Conservation (phyloP, 2,329 filamentous ascomycete genomes). For the Neopestalotiopsis clavispora region DNA sequence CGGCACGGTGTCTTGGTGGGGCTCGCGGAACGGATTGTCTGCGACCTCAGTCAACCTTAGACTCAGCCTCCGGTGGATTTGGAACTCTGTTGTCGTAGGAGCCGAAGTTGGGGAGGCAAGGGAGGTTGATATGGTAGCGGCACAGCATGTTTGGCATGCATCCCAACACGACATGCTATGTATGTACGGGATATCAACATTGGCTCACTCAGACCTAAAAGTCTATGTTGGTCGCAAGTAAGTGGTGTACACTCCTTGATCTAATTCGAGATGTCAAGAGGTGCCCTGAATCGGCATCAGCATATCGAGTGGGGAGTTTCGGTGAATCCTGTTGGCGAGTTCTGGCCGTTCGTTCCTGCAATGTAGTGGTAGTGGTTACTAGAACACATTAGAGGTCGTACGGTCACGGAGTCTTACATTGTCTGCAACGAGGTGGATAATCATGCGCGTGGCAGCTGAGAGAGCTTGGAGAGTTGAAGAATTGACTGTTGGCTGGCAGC, state of each 20-base stretch:
- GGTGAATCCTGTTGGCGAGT: neutral
- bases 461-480: neutral
- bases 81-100: neutral
- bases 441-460: neutral
- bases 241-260: too few species aligned
- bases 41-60: neutral
- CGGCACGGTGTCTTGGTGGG: neutral
- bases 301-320: neutral
- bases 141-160: neutral
- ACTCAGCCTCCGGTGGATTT: neutral
- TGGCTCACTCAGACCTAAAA: neutral
- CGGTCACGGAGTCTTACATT: neutral
- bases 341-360: slow-evolving; percentile 1
- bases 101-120: neutral
- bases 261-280: neutral
- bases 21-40: neutral
- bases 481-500: neutral
- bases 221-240: neutral
- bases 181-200: neutral
- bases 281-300: slow-evolving; percentile 1
- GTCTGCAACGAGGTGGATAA: neutral
- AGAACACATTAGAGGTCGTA: neutral
- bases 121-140: neutral
- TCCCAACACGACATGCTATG: neutral
- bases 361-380: neutral